Conservation (phyloP, 164 flowering plant genomes). For the Tetracentron sinense region DNA sequence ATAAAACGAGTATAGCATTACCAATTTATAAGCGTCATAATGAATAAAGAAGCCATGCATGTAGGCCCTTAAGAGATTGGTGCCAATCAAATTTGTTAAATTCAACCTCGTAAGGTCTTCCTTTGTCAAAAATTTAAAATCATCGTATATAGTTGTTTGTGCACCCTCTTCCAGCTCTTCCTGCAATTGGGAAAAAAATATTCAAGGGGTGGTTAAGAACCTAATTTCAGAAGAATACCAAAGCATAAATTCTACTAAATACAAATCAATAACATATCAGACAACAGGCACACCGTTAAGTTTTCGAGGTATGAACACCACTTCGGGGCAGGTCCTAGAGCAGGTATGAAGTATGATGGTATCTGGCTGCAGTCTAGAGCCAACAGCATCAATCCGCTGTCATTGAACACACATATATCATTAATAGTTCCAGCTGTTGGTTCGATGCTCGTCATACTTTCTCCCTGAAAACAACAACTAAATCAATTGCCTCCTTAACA, state of each 20-base stretch:
- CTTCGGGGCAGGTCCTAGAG: conserved; percentile 93
- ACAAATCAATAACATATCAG: neutral
- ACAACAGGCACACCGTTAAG: conserved; percentile 52
- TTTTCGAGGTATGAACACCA: conserved; percentile 86
- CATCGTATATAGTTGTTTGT: conserved; percentile 73
- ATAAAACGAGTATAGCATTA: no score
- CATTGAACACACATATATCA: conserved; percentile 69
- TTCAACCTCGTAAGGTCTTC: conserved; percentile 75
- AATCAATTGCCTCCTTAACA: neutral
- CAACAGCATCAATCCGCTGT: conserved; percentile 83
- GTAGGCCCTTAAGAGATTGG: conserved; percentile 69
- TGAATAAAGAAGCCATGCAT: conserved; percentile 93
- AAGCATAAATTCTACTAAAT: neutral
- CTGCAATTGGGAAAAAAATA: conserved; percentile 32
- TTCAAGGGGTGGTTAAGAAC: no score
- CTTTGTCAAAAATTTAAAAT: conserved; percentile 77
- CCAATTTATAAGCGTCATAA: conserved; percentile 70
- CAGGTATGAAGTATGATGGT: conserved; percentile 86
- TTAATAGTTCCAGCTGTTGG: conserved; percentile 78
- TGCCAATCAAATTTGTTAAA: conserved; percentile 70
- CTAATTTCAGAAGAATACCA: neutral
- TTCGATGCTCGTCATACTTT: conserved; percentile 89
- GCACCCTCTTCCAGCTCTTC: conserved; percentile 89
- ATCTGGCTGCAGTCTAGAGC: conserved; percentile 83
- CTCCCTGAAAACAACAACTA: conserved; percentile 54